Evolutionary conservation across 2,329 filamentous ascomycete genomes (phyloP).

Genomic region (Exophiala phaeomuriformis): DNA sequence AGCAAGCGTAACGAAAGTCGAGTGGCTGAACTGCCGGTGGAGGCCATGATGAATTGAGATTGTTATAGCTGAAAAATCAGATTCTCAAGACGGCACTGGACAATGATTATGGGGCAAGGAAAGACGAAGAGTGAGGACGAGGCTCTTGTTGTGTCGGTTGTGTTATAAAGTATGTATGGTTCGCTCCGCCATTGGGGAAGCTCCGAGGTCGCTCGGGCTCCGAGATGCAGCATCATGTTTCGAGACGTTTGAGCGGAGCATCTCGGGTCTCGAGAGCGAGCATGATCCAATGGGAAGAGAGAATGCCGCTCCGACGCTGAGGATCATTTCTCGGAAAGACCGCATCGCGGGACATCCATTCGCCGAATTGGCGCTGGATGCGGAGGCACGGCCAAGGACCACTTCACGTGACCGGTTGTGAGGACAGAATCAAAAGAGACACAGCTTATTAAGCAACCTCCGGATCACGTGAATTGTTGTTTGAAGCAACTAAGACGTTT

Average conservation of each 20-base stretch:
- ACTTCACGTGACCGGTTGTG: neutral
- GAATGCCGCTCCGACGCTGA: too few species aligned
- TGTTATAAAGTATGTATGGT: too few species aligned
- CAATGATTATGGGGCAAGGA: neutral
- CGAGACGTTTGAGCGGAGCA: slow-evolving; percentile 10
- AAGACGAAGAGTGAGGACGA: neutral
- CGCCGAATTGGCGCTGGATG: too few species aligned
- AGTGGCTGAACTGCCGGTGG: neutral
- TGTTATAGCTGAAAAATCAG: neutral
- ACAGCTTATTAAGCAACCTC: too few species aligned
- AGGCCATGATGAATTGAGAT: slow-evolving; percentile 3
- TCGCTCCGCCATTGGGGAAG: neutral
- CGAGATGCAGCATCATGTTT: neutral
- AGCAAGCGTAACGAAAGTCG: slow-evolving; percentile 1
- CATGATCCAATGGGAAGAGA: too few species aligned
- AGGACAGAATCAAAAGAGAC: too few species aligned
- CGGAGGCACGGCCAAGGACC: neutral
- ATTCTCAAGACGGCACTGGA: neutral
- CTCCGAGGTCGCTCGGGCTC: slow-evolving; percentile 21
- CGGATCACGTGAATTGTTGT: too few species aligned
- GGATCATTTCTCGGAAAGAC: neutral
- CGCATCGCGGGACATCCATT: neutral
- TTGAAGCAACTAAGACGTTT: slow-evolving; percentile 1
- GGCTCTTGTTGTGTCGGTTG: too few species aligned
- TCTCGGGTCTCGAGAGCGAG: slow-evolving; percentile 9